Conservation (phyloP, 441 rosid species). For the Theobroma grandiflorum region DNA sequence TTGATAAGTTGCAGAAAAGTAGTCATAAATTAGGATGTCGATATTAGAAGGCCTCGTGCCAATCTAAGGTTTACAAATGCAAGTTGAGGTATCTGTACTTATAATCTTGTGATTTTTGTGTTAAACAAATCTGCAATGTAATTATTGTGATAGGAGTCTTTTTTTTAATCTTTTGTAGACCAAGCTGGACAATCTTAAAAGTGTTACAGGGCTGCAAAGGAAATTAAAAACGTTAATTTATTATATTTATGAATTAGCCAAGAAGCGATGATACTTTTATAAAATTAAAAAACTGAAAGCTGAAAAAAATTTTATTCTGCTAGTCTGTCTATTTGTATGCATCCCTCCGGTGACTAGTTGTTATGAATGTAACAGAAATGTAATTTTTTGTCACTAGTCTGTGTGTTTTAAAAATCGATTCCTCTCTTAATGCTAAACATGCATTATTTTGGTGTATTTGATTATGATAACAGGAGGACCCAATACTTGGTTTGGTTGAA, state of each 20-base stretch:
- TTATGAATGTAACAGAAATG: not conserved
- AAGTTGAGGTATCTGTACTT: not conserved
- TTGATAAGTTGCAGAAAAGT: not conserved
- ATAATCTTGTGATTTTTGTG: not conserved
- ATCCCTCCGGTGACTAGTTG: not conserved
- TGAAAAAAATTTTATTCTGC: not conserved
- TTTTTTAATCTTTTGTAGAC: slow-evolving; percentile 10
- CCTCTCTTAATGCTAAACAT: slow-evolving; percentile 3
- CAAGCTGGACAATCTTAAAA: not conserved
- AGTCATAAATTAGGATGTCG: not conserved
- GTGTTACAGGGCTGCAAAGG: slow-evolving; percentile 6
- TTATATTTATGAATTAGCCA: not conserved
- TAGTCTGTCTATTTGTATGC: not conserved
- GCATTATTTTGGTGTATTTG: slow-evolving; percentile 13
- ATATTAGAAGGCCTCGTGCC: not conserved
- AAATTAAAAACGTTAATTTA: not conserved
- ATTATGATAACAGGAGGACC: not conserved
- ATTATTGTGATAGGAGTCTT: not conserved
- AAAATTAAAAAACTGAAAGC: slow-evolving; percentile 7
- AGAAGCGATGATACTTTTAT: not conserved
- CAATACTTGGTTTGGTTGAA: slow-evolving; percentile 6
- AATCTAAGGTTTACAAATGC: not conserved
- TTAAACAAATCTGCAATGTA: not conserved
- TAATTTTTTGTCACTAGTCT: slow-evolving; percentile 3
- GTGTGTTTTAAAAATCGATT: not conserved